Percentiles rank a stretch among this genome's conserved stretches.
phyloP scores from a whole-genome alignment of 805 yeast species.

The Jamesozyma lodderae region DNA sequence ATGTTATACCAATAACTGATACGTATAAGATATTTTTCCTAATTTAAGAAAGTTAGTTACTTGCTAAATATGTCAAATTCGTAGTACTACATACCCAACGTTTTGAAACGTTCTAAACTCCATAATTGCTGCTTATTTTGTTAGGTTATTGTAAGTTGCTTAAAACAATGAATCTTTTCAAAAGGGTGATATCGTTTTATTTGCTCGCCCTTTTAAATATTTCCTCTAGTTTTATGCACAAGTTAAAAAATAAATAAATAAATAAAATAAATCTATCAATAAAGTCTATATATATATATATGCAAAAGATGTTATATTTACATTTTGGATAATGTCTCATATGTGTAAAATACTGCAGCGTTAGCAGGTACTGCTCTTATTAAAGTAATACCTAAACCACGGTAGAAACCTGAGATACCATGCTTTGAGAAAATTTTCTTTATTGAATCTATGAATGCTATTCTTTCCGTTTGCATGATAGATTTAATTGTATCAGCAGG shows the following conservation, averaged over 20 bases:
- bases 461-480: conserved; percentile 50
- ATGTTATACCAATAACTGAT: conserved; percentile 22
- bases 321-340: conserved; percentile 41
- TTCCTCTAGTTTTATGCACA: background rate
- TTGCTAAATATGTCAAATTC: background rate
- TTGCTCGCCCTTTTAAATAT: background rate
- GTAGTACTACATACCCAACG: conserved; percentile 23
- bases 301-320: conserved; percentile 1
- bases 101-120: conserved; percentile 11
- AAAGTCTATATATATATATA: background rate
- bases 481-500: conserved; percentile 91
- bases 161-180: background rate
- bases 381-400: conserved; percentile 78
- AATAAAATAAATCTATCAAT: background rate
- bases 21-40: conserved; percentile 23
- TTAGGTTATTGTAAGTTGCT: background rate
- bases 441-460: conserved; percentile 36
- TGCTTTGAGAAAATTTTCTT: conserved; percentile 38
- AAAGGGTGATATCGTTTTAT: background rate
- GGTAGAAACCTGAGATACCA: conserved; percentile 67
- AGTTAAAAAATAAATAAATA: background rate
- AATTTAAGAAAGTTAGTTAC: background rate
- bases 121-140: conserved; percentile 1
- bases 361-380: conserved; percentile 82
- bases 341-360: conserved; percentile 74